Conservation (phyloP, 805 yeast species). For the Cyberlindnera meyerae region DNA sequence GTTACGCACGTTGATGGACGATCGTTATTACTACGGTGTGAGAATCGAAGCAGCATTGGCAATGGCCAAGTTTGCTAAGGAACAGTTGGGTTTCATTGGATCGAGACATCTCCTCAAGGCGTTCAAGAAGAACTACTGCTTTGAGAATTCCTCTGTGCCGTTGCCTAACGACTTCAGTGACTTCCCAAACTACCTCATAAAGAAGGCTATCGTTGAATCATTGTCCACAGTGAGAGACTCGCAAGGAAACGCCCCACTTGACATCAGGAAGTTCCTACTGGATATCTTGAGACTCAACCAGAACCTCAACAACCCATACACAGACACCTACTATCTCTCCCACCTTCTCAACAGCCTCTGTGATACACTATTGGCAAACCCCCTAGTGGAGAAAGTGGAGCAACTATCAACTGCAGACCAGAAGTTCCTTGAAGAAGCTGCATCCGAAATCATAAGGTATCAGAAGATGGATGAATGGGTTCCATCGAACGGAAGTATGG, state of each 20-base stretch:
- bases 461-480: constrained; percentile 82
- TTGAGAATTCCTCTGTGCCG: constrained; percentile 61
- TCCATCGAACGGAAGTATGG: constrained; percentile 59
- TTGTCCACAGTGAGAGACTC: constrained; percentile 58
- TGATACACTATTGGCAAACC: constrained; percentile 30
- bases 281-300: constrained; percentile 80
- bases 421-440: constrained; percentile 40
- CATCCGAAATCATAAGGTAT: constrained; percentile 67
- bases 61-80: constrained; percentile 60
- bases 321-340: constrained; percentile 65
- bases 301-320: constrained; percentile 70
- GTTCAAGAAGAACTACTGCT: constrained; percentile 68
- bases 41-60: constrained; percentile 84
- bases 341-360: constrained; percentile 54
- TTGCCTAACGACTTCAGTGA: constrained; percentile 76
- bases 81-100: constrained; percentile 64
- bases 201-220: constrained; percentile 60
- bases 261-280: constrained; percentile 57
- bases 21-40: constrained; percentile 82
- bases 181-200: constrained; percentile 62
- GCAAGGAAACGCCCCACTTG: constrained; percentile 55
- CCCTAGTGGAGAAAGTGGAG: constrained; percentile 10
- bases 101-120: constrained; percentile 66
- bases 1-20: constrained; percentile 76
- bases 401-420: constrained; percentile 26